A percentile compares a stretch with the other conserved stretches of the same genome.
Evolutionary conservation across 1,284 basidiomycete species (phyloP).

Genomic region (Violaceomyces palustris): DNA sequence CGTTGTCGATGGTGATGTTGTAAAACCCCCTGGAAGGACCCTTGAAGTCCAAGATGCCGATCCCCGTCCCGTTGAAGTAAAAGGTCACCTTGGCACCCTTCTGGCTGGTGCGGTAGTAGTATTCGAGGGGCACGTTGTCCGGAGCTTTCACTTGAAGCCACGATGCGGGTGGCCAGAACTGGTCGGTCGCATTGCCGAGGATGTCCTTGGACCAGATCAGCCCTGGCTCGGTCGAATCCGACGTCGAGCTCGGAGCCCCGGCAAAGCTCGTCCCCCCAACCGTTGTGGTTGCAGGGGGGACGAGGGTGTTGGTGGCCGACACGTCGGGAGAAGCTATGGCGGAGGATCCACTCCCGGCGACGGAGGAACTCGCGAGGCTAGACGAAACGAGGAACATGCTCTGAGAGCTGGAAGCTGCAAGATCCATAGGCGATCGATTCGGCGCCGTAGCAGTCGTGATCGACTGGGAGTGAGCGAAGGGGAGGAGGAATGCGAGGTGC

Average conservation of each 20-base stretch:
- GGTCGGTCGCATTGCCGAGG: slow-evolving; percentile 8
- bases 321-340: too few relatives aligned
- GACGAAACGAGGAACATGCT: too few relatives aligned
- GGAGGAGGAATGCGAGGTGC: too few relatives aligned
- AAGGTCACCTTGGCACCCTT: slow-evolving; percentile 17
- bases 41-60: slow-evolving; percentile 17
- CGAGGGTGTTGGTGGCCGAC: too few relatives aligned
- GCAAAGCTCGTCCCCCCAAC: not conserved
- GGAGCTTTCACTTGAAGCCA: slow-evolving; percentile 11
- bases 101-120: slow-evolving; percentile 10
- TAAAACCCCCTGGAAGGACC: slow-evolving; percentile 14
- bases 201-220: slow-evolving; percentile 6
- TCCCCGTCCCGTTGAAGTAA: slow-evolving; percentile 13
- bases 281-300: too few relatives aligned
- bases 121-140: slow-evolving; percentile 15
- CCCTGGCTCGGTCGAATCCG: not conserved
- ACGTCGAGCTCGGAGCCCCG: not conserved
- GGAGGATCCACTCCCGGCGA: too few relatives aligned
- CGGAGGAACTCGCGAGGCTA: too few relatives aligned
- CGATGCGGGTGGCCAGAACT: too few relatives aligned
- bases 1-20: slow-evolving; percentile 16
- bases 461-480: too few relatives aligned
- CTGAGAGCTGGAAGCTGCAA: too few relatives aligned
- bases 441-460: too few relatives aligned
- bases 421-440: too few relatives aligned